Percentiles rank a stretch among this genome's conserved stretches.
Conservation (phyloP, 352 stramenopile species). For the Pythium periplocum region DNA sequence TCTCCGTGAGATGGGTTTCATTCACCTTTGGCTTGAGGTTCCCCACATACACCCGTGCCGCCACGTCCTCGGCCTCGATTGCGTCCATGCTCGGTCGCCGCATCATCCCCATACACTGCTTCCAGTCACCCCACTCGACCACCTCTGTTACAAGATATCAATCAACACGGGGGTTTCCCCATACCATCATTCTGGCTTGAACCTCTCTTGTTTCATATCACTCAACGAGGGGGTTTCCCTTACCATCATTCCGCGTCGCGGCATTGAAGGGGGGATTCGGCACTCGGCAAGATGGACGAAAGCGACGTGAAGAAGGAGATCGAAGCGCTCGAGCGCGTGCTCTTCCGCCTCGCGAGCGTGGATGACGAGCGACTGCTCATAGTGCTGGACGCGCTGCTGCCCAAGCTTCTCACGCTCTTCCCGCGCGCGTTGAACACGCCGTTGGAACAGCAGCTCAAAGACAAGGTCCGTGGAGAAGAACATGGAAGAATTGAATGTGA, state of each 20-base stretch:
- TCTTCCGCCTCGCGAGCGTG: constrained; percentile 70
- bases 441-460: constrained; percentile 45
- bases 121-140: too few species aligned
- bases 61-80: constrained; percentile 8
- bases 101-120: too few species aligned
- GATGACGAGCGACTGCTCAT: constrained; percentile 57
- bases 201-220: not conserved
- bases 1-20: constrained; percentile 51
- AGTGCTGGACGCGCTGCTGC: constrained; percentile 60
- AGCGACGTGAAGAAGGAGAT: constrained; percentile 39
- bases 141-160: too few species aligned
- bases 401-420: constrained; percentile 63
- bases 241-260: not conserved
- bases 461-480: constrained; percentile 38
- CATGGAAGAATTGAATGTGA: too few species aligned
- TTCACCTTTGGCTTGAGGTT: constrained; percentile 70
- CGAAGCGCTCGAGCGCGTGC: constrained; percentile 66
- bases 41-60: constrained; percentile 66
- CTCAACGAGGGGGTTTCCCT: constrained; percentile 7
- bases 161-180: too few species aligned
- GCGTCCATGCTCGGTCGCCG: too few species aligned
- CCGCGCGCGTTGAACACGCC: constrained; percentile 27
- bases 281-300: too few species aligned
- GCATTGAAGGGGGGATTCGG: not conserved
- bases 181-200: too few species aligned